Evolutionary conservation across 2,329 filamentous ascomycete species (phyloP), one percentile per base, ranked within the genome.

Genomic region (Hypomyces perniciosus): DNA sequence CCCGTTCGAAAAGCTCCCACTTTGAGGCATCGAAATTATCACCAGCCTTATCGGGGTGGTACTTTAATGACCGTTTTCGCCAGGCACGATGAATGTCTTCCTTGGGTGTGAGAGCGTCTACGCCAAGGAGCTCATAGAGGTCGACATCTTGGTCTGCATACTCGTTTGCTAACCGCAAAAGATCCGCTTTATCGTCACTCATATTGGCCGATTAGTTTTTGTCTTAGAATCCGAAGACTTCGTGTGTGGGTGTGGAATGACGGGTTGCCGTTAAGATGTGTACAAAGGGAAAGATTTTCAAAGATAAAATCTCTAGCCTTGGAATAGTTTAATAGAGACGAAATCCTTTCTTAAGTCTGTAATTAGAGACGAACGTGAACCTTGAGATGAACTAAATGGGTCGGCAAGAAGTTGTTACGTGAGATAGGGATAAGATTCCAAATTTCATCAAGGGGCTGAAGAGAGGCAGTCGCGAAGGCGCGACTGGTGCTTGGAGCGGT

Each of bases 1-100:
- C 91, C 55, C 87, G 86, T 63, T 90, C 87, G 52, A 95, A 83
- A 1, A 87, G 76, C 68, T 96, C 88, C 74, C 95, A 97, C 62
- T 87, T 88, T 50, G 85, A 84, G 42, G 88, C 78, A 58, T 93
- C 89, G 60, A 86, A 89, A 35, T 78, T 73, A 47, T 80, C 82
- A 56, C 84, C 81, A 50, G 91, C 84, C 72, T 96, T 96, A 77
- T 97, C 92, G 1, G 92, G 92, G 68, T 97, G 92, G 73, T 91
- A 90, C 63, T 89, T 90, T n/a, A 96, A 76, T 4, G 90, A 90
- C 30, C 85, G 84, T 61, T 88, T 88, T 53, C 90, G 83, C 76
- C 92, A 96, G 41, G 89, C 90, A 58, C 86, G 84, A 56, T 88
- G 85, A 61, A 95, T 85, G 55, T 90, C 86, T n/a, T 81, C 72